phyloP scores from a whole-genome alignment of 208 protist species.

The Trichomonas vaginalis region DNA sequence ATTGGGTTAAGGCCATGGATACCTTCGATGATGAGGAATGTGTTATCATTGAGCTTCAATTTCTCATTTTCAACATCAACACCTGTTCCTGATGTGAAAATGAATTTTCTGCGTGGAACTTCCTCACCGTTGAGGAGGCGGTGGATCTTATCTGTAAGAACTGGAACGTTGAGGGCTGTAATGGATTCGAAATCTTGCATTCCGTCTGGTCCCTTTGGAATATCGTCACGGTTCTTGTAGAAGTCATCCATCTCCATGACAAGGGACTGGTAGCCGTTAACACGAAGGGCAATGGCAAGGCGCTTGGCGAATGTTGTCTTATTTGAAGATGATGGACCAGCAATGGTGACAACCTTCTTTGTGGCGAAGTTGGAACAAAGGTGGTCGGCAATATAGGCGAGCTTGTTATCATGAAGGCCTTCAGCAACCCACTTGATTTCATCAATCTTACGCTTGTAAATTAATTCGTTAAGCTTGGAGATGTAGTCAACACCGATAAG shows the following conservation, averaged over 20 bases:
- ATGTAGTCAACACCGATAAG: neutral
- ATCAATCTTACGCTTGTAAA: neutral
- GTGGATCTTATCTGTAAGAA: neutral
- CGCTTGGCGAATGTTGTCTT: slow-evolving; percentile 12
- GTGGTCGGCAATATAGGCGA: neutral
- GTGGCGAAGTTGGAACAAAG: neutral
- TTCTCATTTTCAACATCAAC: neutral
- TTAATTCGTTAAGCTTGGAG: neutral
- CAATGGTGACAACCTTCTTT: neutral
- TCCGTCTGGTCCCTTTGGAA: neutral
- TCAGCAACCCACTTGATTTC: slow-evolving; percentile 9
- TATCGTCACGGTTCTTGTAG: neutral
- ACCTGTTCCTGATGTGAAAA: neutral
- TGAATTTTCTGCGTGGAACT: neutral
- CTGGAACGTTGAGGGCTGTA: neutral
- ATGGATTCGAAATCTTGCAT: slow-evolving; percentile 5
- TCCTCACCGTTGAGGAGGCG: neutral
- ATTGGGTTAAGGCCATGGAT: slow-evolving; percentile 2
- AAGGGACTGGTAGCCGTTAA: neutral
- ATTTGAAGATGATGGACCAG: neutral
- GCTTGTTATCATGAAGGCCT: neutral
- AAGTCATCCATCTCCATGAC: slow-evolving; percentile 12
- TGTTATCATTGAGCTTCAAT: neutral
- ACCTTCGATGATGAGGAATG: slow-evolving; percentile 12
- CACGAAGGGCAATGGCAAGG: neutral